phyloP scores from a whole-genome alignment of 352 stramenopile genomes.

The Halophytophthora batemanensis region DNA sequence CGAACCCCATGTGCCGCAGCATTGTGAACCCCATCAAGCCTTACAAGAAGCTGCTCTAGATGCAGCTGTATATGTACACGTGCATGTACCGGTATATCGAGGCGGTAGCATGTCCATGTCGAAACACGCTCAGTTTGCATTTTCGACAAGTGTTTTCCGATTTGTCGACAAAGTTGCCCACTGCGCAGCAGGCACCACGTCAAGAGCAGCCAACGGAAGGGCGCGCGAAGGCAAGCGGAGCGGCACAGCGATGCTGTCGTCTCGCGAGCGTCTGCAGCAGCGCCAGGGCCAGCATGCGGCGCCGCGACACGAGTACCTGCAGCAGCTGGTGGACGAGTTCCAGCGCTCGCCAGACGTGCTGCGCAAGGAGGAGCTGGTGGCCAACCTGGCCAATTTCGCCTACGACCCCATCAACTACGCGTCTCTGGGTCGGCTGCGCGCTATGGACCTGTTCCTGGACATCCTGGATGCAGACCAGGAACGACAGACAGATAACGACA shows the following conservation, averaged over 20 bases:
- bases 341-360: conserved; percentile 53
- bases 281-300: conserved; percentile 65
- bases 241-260: conserved; percentile 56
- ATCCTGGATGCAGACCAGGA: conserved; percentile 52
- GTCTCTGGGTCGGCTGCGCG: conserved; percentile 43
- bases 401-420: conserved; percentile 86
- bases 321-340: conserved; percentile 76
- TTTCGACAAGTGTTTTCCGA: no score
- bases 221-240: no score
- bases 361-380: conserved; percentile 71
- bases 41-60: conserved; percentile 55
- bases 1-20: conserved; percentile 79
- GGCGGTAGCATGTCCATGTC: no score
- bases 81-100: no score
- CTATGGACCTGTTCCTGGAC: conserved; percentile 80
- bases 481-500: not conserved
- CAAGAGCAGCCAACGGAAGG: no score
- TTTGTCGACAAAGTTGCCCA: no score
- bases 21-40: conserved; percentile 84
- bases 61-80: no score
- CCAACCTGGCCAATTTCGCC: conserved; percentile 80
- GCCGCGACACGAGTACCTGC: conserved; percentile 73
- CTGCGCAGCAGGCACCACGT: no score
- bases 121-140: no score
- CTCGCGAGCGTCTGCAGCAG: conserved; percentile 45